Conservation (phyloP, 2,329 filamentous ascomycete species). For the Lachnellula cervina region DNA sequence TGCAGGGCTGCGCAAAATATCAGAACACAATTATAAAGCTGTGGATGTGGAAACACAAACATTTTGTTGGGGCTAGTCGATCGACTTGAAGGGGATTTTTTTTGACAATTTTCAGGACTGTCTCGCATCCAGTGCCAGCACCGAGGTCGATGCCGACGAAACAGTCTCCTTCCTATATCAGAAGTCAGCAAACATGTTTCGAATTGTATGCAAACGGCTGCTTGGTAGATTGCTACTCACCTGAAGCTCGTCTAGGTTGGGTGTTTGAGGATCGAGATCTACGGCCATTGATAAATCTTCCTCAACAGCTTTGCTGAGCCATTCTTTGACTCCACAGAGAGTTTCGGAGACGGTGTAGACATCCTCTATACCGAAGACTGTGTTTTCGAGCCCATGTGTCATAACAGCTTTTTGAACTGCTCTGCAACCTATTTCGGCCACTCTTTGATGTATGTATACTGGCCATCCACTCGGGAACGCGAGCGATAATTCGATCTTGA, state of each 20-base stretch:
- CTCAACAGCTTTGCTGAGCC: constrained; percentile 3
- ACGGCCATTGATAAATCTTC: not conserved
- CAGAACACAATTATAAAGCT: not conserved
- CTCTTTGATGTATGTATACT: constrained; percentile 6
- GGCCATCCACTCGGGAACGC: constrained; percentile 18
- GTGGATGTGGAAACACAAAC: not conserved
- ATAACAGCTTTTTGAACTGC: constrained; percentile 6
- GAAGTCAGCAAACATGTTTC: not conserved
- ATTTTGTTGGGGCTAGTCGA: constrained; percentile 3
- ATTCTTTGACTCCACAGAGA: constrained; percentile 12
- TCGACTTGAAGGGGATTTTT: constrained; percentile 11
- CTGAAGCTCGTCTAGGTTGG: constrained; percentile 3
- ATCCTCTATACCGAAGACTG: constrained; percentile 12
- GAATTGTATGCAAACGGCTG: not conserved
- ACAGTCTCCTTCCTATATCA: constrained; percentile 6
- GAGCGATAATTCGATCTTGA: constrained; percentile 9
- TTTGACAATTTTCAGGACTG: constrained; percentile 3
- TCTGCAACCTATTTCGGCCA: constrained; percentile 8
- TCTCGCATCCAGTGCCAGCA: constrained; percentile 13
- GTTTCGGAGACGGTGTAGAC: constrained; percentile 17
- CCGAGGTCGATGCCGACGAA: constrained; percentile 12
- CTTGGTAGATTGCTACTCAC: not conserved
- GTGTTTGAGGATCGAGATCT: not conserved
- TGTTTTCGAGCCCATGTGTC: constrained; percentile 1
- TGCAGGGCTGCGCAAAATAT: constrained; percentile 3